Percentiles rank a stretch among this genome's conserved stretches.
Evolutionary conservation across 164 flowering plant species (phyloP).

Genomic region (Annona cherimola): DNA sequence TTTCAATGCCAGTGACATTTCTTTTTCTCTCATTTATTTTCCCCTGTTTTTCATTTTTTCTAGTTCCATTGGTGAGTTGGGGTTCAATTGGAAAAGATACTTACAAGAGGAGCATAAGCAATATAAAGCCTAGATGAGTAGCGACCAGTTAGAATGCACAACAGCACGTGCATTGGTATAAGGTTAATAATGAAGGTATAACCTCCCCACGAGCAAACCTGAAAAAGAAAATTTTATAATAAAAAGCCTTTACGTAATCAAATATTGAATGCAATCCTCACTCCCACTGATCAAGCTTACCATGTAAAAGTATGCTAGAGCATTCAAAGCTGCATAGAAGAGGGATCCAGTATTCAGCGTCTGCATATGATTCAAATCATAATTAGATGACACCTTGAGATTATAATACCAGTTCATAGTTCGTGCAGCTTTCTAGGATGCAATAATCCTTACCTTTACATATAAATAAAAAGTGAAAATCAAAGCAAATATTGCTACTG

Average conservation of each 20-base stretch:
- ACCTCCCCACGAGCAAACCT: conserved; percentile 99
- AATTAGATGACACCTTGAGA: conserved; percentile 5
- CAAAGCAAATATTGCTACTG: conserved; percentile 98
- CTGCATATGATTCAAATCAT: conserved; percentile 41
- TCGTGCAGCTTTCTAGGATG: neutral
- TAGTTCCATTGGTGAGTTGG: no score
- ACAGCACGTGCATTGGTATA: conserved; percentile 96
- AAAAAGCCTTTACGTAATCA: neutral
- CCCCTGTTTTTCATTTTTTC: neutral
- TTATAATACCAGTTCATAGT: neutral
- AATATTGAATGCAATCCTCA: conserved; percentile 2
- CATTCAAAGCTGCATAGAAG: conserved; percentile 92
- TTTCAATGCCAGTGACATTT: neutral
- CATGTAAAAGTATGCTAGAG: conserved; percentile 93
- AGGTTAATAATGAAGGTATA: conserved; percentile 97
- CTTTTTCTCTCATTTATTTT: neutral
- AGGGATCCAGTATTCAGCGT: conserved; percentile 97
- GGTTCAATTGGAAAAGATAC: conserved; percentile 16
- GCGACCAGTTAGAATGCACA: conserved; percentile 96
- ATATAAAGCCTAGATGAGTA: conserved; percentile 90
- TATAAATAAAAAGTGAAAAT: conserved; percentile 96
- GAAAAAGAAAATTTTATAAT: conserved; percentile 13
- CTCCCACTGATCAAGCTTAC: conserved; percentile 33
- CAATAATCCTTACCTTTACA: conserved; percentile 60
- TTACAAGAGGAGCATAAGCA: conserved; percentile 97